Percentiles rank a stretch among this genome's conserved stretches.
phyloP scores from a whole-genome alignment of 805 yeast genomes.

The Ogataea nonfermentans region DNA sequence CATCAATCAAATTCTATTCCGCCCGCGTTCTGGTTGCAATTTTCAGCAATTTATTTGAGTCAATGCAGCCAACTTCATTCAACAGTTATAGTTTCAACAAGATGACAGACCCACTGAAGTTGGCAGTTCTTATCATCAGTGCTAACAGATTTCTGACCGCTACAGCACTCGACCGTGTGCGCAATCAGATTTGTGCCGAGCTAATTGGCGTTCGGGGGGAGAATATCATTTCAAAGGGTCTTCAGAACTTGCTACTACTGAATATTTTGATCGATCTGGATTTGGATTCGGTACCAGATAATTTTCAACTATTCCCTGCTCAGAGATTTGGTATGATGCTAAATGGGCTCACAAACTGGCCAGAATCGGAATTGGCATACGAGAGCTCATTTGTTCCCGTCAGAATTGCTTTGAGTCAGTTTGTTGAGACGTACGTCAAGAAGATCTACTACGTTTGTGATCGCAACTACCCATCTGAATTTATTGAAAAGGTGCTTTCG shows the following conservation, averaged over 20 bases:
- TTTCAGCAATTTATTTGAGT: conserved; percentile 24
- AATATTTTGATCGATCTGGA: conserved; percentile 41
- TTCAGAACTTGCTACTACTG: conserved; percentile 47
- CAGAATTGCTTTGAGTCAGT: conserved; percentile 50
- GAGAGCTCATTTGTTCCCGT: conserved; percentile 51
- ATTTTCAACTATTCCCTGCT: conserved; percentile 49
- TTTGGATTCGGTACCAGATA: conserved; percentile 25
- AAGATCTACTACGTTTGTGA: conserved; percentile 34
- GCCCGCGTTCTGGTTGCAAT: not conserved
- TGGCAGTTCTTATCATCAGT: conserved; percentile 36
- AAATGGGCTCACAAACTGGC: conserved; percentile 52
- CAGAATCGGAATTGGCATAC: conserved; percentile 60
- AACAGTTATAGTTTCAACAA: conserved; percentile 31
- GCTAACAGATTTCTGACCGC: conserved; percentile 37
- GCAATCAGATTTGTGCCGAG: conserved; percentile 65
- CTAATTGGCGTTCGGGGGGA: conserved; percentile 50
- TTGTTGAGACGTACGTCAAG: conserved; percentile 33
- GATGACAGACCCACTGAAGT: conserved; percentile 35
- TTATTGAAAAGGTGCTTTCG: conserved; percentile 33
- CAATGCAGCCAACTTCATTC: conserved; percentile 17
- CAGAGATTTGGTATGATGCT: conserved; percentile 66
- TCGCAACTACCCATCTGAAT: conserved; percentile 29
- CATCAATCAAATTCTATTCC: conserved; percentile 3
- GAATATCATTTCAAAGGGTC: conserved; percentile 43
- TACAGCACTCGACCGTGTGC: conserved; percentile 45